Percentiles rank a stretch among this genome's conserved stretches.
Conservation (phyloP, 2,329 filamentous ascomycete species). For the Hypoxylon sp. region DNA sequence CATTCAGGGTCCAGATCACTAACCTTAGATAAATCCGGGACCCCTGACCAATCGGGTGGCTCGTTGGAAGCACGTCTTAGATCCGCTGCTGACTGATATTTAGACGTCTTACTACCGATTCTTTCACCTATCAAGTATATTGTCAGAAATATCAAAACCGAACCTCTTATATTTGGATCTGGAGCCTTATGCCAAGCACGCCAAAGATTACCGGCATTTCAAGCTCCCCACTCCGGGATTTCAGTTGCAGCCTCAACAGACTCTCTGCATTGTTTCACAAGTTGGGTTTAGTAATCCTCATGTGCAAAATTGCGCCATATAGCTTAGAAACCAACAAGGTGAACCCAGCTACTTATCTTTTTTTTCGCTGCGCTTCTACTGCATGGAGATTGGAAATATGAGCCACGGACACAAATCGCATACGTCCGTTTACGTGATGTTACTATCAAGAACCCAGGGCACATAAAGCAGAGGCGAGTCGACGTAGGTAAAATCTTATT, state of each 20-base stretch:
- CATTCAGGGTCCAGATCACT: slow-evolving; percentile 12
- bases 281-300: slow-evolving; percentile 22
- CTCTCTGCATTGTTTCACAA: slow-evolving; percentile 9
- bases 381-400: slow-evolving; percentile 19
- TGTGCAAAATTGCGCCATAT: slow-evolving; percentile 6
- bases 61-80: background rate
- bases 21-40: slow-evolving; percentile 12
- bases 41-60: slow-evolving; percentile 19
- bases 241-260: slow-evolving; percentile 1
- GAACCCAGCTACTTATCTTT: background rate
- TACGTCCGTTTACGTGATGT: slow-evolving; percentile 20
- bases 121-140: background rate
- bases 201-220: slow-evolving; percentile 4
- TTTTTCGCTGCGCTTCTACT: slow-evolving; percentile 1
- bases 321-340: slow-evolving; percentile 17
- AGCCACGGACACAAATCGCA: slow-evolving; percentile 1
- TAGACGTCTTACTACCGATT: background rate
- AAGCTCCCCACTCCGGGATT: background rate
- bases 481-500: slow-evolving; percentile 4
- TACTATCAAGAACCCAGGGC: background rate
- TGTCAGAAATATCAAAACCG: background rate
- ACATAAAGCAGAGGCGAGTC: slow-evolving; percentile 19
- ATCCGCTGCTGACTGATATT: slow-evolving; percentile 7
- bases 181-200: slow-evolving; percentile 12
- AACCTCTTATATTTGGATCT: slow-evolving; percentile 1